A percentile compares a stretch with the other conserved stretches of the same genome.
Conservation (phyloP, 306 rosid species). For the Oemleria cerasiformis region DNA sequence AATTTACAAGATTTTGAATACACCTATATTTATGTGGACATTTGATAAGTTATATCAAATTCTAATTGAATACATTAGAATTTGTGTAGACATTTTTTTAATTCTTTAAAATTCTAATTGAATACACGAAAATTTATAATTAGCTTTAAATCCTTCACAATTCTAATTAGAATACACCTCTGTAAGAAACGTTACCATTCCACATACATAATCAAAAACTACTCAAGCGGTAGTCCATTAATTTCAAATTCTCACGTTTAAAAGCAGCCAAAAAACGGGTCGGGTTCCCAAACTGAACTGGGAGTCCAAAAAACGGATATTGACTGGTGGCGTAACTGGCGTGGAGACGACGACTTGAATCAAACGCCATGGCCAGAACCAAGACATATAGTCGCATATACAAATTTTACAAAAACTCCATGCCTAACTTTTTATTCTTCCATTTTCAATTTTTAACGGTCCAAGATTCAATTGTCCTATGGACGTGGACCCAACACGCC, state of each 20-base stretch:
- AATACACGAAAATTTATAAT: no score
- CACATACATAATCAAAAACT: no score
- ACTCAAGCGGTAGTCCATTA: not conserved
- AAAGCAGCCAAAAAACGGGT: slow-evolving; percentile 4
- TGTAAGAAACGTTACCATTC: no score
- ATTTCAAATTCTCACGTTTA: not conserved
- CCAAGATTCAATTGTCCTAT: not conserved
- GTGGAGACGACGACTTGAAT: slow-evolving; percentile 14
- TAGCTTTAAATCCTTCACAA: no score
- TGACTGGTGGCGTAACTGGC: slow-evolving; percentile 46
- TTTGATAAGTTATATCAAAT: no score
- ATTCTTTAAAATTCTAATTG: no score
- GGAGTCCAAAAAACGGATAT: not conserved
- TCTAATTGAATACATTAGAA: no score
- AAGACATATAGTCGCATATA: slow-evolving; percentile 10
- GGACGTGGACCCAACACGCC: not conserved
- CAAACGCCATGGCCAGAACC: not conserved
- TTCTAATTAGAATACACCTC: no score
- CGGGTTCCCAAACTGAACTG: not conserved
- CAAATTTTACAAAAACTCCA: not conserved
- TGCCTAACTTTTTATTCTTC: not conserved
- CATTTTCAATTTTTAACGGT: slow-evolving; percentile 3
- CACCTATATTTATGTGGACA: no score
- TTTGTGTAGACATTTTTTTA: no score
- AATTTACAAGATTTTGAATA: no score